phyloP scores from a whole-genome alignment of 2,329 filamentous ascomycete species.

The Onygenales sp. region DNA sequence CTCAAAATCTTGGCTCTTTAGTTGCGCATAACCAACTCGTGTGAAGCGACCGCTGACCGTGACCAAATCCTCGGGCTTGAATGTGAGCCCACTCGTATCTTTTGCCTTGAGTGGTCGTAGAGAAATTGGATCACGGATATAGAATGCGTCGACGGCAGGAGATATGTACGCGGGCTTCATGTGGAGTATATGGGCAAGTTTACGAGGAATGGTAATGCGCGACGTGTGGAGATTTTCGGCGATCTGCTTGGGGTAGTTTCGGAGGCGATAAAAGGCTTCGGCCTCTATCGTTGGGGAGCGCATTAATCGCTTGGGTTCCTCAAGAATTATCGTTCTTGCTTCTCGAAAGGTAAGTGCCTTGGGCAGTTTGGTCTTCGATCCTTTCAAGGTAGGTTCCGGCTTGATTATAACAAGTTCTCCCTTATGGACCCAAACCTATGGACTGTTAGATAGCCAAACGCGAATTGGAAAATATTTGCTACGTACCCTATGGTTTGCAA shows the following conservation, averaged over 20 bases:
- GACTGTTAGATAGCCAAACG: slow-evolving; percentile 5
- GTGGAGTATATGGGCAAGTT: slow-evolving; percentile 70
- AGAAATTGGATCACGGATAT: slow-evolving; percentile 72
- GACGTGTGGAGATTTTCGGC: slow-evolving; percentile 66
- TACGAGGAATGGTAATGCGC: slow-evolving; percentile 65
- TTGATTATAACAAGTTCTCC: slow-evolving; percentile 66
- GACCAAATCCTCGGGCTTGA: slow-evolving; percentile 71
- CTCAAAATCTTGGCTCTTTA: slow-evolving; percentile 74
- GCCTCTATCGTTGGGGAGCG: slow-evolving; percentile 68
- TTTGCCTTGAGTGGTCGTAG: slow-evolving; percentile 58
- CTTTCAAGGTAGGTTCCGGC: slow-evolving; percentile 41
- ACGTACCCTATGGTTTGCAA: slow-evolving; percentile 65
- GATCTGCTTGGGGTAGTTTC: slow-evolving; percentile 73
- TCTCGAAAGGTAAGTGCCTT: slow-evolving; percentile 52
- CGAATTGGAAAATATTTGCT: background rate
- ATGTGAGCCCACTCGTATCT: slow-evolving; percentile 46
- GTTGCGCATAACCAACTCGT: slow-evolving; percentile 79
- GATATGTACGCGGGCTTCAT: slow-evolving; percentile 66
- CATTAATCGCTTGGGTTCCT: slow-evolving; percentile 50
- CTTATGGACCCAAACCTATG: slow-evolving; percentile 70
- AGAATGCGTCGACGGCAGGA: slow-evolving; percentile 82
- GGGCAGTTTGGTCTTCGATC: slow-evolving; percentile 23
- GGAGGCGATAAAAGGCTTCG: slow-evolving; percentile 82
- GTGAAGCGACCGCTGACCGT: slow-evolving; percentile 74
- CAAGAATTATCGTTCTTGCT: slow-evolving; percentile 53